Evolutionary conservation across 2,329 filamentous ascomycete species (phyloP).

Genomic region (Aspergillus ochraceus): DNA sequence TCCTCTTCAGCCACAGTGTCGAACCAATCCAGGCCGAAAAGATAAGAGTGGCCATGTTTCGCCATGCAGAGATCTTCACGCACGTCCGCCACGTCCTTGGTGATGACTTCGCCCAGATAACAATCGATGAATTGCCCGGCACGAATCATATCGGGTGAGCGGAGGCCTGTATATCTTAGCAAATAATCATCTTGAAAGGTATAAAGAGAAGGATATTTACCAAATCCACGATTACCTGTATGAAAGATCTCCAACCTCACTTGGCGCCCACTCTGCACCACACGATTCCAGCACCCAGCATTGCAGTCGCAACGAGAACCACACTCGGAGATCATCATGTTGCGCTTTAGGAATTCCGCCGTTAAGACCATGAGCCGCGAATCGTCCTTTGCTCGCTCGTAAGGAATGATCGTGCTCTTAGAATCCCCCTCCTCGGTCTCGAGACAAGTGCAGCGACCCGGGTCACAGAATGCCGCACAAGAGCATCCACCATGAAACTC

Average conservation of each 20-base stretch:
- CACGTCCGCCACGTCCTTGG: constrained; percentile 33
- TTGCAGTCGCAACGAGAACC: constrained; percentile 38
- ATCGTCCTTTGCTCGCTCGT: constrained; percentile 20
- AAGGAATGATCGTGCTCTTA: constrained; percentile 30
- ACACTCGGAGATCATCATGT: constrained; percentile 44
- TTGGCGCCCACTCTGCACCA: constrained; percentile 42
- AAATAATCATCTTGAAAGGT: constrained; percentile 2
- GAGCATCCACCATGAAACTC: constrained; percentile 37
- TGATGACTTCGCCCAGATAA: constrained; percentile 48
- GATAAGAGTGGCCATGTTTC: constrained; percentile 37
- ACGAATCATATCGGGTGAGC: constrained; percentile 37
- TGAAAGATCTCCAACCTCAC: constrained; percentile 45
- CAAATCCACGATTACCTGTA: constrained; percentile 43
- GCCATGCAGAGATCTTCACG: constrained; percentile 35
- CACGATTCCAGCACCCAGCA: constrained; percentile 41
- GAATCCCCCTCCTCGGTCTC: constrained; percentile 30
- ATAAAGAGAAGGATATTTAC: constrained; percentile 20
- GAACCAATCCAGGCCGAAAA: constrained; percentile 45
- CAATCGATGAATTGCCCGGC: constrained; percentile 48
- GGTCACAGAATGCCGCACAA: constrained; percentile 29
- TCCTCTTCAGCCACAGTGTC: constrained; percentile 22
- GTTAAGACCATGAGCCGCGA: constrained; percentile 25
- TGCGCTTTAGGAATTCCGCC: constrained; percentile 31
- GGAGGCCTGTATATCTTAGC: constrained; percentile 32
- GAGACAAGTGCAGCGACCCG: constrained; percentile 30